A percentile compares a stretch with the other conserved stretches of the same genome.
Conservation (phyloP, 202 grass and related monocot species). For the Saccharum hybrid region DNA sequence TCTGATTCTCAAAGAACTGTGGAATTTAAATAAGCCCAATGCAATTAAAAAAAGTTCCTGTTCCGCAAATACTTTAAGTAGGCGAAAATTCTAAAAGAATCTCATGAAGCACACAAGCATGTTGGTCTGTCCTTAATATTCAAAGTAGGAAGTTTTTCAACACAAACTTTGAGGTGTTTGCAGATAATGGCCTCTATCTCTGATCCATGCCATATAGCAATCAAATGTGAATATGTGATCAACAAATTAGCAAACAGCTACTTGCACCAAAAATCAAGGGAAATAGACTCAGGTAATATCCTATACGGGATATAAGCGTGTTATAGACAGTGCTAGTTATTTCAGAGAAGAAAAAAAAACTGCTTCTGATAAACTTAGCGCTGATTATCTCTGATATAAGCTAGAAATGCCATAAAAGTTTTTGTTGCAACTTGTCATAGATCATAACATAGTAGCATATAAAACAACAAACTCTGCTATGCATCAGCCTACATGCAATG, state of each 20-base stretch:
- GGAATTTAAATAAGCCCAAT: conserved; percentile 18
- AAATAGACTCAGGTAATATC: neutral
- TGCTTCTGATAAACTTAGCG: neutral
- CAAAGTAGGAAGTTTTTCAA: neutral
- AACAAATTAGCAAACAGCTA: conserved; percentile 31
- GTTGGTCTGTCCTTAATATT: neutral
- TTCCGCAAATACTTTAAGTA: conserved; percentile 6
- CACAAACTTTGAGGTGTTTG: neutral
- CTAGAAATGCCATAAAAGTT: neutral
- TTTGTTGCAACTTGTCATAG: conserved; percentile 23
- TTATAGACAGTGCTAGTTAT: conserved; percentile 6
- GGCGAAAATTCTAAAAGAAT: neutral
- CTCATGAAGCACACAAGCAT: neutral
- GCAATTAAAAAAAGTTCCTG: neutral
- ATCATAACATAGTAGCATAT: conserved; percentile 1
- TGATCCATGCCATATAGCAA: neutral
- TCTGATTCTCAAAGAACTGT: conserved; percentile 11
- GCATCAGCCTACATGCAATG: conserved; percentile 8
- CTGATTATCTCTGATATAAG: conserved; percentile 9
- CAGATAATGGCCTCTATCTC: neutral
- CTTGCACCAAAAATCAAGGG: neutral
- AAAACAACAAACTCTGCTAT: neutral
- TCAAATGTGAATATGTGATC: conserved; percentile 10
- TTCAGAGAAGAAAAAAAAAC: neutral
- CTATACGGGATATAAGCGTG: neutral